phyloP scores from a whole-genome alignment of 768 basidiomycete genomes.

The Mycena polygramma region DNA sequence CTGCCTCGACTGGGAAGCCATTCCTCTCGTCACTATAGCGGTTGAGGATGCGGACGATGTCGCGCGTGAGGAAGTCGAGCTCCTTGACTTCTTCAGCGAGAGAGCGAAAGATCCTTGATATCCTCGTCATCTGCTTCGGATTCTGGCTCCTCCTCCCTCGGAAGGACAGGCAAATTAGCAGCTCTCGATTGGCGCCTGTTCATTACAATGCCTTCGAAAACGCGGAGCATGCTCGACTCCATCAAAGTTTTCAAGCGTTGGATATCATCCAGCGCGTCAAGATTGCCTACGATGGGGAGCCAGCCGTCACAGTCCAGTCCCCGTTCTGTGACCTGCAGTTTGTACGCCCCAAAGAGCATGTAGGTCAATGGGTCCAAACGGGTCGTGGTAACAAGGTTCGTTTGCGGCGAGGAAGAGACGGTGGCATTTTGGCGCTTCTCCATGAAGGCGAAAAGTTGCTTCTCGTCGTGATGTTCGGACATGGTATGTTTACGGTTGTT shows the following conservation, averaged over 20 bases:
- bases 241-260: conserved; percentile 83
- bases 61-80: conserved; percentile 78
- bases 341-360: conserved; percentile 90
- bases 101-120: conserved; percentile 65
- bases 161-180: conserved; percentile 49
- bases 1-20: conserved; percentile 65
- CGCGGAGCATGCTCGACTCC: conserved; percentile 88
- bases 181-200: conserved; percentile 51
- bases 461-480: conserved; percentile 60
- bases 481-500: conserved; percentile 74
- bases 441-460: conserved; percentile 83
- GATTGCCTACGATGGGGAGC: conserved; percentile 85
- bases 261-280: conserved; percentile 85
- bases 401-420: conserved; percentile 62
- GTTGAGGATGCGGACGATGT: conserved; percentile 81
- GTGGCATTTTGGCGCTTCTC: conserved; percentile 89
- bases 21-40: conserved; percentile 77
- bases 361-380: conserved; percentile 91
- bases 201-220: conserved; percentile 87
- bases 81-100: conserved; percentile 79
- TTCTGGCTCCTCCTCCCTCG: conserved; percentile 68
- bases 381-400: conserved; percentile 83
- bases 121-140: conserved; percentile 64
- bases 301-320: conserved; percentile 92
- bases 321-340: conserved; percentile 74